Conservation (phyloP, 148 eudicot genomes). For the Cornus controversa region DNA sequence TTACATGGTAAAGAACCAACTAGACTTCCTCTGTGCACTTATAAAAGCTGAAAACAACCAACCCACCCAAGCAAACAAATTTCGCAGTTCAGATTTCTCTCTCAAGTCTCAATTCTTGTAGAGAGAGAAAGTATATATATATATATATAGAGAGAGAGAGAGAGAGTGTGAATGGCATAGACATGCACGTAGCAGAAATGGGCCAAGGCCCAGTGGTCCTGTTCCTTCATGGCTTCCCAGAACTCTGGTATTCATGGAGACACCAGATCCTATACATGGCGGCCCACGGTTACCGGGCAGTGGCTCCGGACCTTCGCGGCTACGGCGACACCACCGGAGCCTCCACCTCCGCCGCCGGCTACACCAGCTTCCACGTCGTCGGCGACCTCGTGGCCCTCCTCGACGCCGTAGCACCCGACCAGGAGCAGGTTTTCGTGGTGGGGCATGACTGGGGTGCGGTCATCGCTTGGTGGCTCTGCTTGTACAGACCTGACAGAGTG, state of each 20-base stretch:
- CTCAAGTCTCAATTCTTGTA: too few relatives aligned
- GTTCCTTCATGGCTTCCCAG: conserved; percentile 43
- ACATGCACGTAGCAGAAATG: conserved; percentile 43
- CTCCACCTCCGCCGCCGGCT: neutral
- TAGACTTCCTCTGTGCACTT: too few relatives aligned
- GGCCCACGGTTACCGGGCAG: conserved; percentile 38
- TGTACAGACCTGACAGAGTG: conserved; percentile 40
- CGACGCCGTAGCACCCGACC: conserved; percentile 22
- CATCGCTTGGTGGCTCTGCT: conserved; percentile 38
- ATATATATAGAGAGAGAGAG: neutral
- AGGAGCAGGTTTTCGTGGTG: conserved; percentile 37
- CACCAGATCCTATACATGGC: conserved; percentile 33
- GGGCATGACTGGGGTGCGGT: conserved; percentile 50
- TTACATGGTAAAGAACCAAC: too few relatives aligned
- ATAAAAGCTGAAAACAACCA: too few relatives aligned
- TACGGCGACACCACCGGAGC: conserved; percentile 20
- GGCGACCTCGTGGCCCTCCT: conserved; percentile 43
- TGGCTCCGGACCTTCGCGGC: conserved; percentile 46
- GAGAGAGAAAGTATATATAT: neutral
- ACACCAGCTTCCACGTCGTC: conserved; percentile 34
- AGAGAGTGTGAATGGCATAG: conserved; percentile 35
- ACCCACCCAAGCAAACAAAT: too few relatives aligned
- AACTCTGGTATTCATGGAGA: conserved; percentile 46
- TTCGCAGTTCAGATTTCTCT: too few relatives aligned
- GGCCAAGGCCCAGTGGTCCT: conserved; percentile 34